Base-by-base conservation (phyloP, 768 basidiomycete species). In the Gloeophyllum trabeum region DNA sequence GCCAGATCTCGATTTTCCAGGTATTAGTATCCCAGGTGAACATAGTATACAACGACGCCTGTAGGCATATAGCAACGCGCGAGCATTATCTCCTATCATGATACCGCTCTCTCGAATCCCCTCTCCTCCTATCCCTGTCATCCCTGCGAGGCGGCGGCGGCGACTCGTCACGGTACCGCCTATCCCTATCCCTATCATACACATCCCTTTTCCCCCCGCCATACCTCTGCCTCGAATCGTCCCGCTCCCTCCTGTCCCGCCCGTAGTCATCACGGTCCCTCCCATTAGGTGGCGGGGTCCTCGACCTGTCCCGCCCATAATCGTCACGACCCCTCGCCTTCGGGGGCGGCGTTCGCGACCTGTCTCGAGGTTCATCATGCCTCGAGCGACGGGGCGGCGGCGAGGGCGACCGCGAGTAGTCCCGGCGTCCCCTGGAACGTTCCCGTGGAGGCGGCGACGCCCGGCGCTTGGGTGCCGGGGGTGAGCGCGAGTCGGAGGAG, bases 401-500 rank as follows among this genome's bases (percentile, higher is more conserved):
- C n/a, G n/a, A n/a, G n/a, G n/a, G n/a, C 12, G 28, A n/a, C 28
- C 10, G n/a, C 10, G 7, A 7, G n/a, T 7, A 32, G 30, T 32
- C 16, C 26, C 41, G n/a, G n/a, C n/a, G n/a, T n/a, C n/a, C n/a
- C n/a, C n/a, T n/a, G n/a, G n/a, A n/a, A n/a, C n/a, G n/a, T n/a
- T n/a, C n/a, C n/a, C n/a, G n/a, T n/a, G n/a, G n/a, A n/a, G n/a
- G n/a, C n/a, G n/a, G n/a, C n/a, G n/a, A n/a, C n/a, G n/a, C 19
- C 42, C 19, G 6, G 25, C 42, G 24, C 22, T 38, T 4, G 34
- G 41, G 43, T 6, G 43, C 40, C 6, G 47, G 40, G 24, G 48
- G 39, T 25, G 37, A 40, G 6, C 30, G 20, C 5, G 43, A 35
- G 18, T 39, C 43, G 28, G 51, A 34, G 50, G 50, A 13, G 52